Conservation (phyloP, 2,329 filamentous ascomycete species). For the Neofusicoccum cordaticola region DNA sequence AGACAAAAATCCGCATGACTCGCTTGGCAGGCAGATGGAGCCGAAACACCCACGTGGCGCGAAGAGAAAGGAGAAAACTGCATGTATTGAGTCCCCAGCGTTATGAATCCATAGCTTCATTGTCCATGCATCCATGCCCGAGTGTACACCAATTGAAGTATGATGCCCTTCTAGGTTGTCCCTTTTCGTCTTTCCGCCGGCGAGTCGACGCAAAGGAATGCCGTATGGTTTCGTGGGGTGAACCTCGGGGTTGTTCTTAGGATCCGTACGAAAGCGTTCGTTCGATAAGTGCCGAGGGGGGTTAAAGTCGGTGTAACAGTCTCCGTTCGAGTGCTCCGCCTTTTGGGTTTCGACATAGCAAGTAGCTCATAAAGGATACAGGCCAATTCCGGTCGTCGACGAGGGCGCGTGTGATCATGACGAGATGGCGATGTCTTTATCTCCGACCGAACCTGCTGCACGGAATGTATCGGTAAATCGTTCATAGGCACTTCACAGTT, state of each 20-base stretch:
- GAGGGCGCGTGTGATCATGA: conserved; percentile 18
- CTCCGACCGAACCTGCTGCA: conserved; percentile 93
- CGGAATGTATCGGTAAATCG: conserved; percentile 42
- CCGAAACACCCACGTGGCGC: conserved; percentile 14
- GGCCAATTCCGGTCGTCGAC: conserved; percentile 17
- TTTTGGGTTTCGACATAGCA: conserved; percentile 14
- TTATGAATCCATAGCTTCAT: conserved; percentile 15
- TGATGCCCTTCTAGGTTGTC: conserved; percentile 10
- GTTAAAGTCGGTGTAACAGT: conserved; percentile 8
- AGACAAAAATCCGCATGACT: conserved; percentile 11
- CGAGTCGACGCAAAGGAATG: conserved; percentile 13
- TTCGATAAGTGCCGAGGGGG: neutral
- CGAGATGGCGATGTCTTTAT: conserved; percentile 53
- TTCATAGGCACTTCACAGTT: conserved; percentile 27
- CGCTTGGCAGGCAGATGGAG: conserved; percentile 7
- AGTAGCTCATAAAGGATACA: conserved; percentile 17
- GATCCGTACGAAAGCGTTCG: conserved; percentile 11
- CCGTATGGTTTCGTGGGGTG: conserved; percentile 4
- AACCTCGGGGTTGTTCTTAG: conserved; percentile 3
- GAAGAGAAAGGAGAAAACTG: conserved; percentile 13
- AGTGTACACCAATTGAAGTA: conserved; percentile 5
- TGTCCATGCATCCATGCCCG: conserved; percentile 14
- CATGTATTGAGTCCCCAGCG: conserved; percentile 13
- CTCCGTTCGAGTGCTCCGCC: conserved; percentile 8
- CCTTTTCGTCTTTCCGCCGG: conserved; percentile 13